phyloP scores from a whole-genome alignment of 805 yeast species.

The Yarrowia sp. region DNA sequence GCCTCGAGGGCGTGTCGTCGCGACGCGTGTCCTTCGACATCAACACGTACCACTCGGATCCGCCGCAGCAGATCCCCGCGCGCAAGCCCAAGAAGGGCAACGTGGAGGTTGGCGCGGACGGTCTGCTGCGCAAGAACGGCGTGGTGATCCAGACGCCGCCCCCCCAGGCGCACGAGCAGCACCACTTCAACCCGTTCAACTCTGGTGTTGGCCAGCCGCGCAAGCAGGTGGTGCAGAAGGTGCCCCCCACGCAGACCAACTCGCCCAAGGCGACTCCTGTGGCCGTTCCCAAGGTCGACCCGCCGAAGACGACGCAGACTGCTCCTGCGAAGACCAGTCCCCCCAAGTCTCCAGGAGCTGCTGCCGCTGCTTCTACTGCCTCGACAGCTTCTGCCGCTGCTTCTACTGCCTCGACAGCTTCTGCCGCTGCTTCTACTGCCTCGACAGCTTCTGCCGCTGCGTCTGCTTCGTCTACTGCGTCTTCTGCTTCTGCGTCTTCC shows the following conservation, averaged over 20 bases:
- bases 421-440: neutral
- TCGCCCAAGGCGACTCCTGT: neutral
- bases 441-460: neutral
- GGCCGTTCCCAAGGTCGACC: neutral
- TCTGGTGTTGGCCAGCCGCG: slow-evolving; percentile 7
- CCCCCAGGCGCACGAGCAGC: neutral
- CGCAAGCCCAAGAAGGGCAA: slow-evolving; percentile 78
- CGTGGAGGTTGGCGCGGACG: slow-evolving; percentile 44
- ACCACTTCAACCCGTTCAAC: slow-evolving; percentile 24
- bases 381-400: no score
- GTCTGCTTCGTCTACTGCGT: no score
- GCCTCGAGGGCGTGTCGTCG: slow-evolving; percentile 38
- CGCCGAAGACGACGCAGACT: no score
- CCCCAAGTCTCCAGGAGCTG: neutral
- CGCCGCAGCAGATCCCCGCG: slow-evolving; percentile 93
- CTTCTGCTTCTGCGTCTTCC: neutral
- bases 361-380: neutral
- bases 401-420: neutral
- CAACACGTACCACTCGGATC: slow-evolving; percentile 70
- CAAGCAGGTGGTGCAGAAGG: neutral
- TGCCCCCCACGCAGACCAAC: neutral
- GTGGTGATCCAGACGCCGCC: neutral
- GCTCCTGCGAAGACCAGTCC: neutral
- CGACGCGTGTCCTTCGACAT: slow-evolving; percentile 75
- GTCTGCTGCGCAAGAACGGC: slow-evolving; percentile 31